Percentiles rank a stretch among this genome's conserved stretches.
phyloP scores from a whole-genome alignment of 2,329 filamentous ascomycete genomes.

The Plenodomus biglobosus region DNA sequence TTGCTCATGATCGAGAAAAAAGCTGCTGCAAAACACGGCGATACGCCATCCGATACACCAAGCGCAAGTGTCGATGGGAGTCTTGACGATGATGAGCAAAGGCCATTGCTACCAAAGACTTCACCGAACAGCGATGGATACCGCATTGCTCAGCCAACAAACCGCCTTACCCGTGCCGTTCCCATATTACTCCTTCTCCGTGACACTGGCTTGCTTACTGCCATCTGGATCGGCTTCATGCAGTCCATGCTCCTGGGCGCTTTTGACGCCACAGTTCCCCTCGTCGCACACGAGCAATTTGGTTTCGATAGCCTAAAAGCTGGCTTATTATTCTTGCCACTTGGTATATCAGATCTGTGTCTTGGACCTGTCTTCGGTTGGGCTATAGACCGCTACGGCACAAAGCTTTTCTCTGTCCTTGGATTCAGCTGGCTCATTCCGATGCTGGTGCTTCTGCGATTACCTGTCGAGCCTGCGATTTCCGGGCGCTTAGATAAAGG shows the following conservation, averaged over 20 bases:
- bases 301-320: slow-evolving; percentile 48
- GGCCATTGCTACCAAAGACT: slow-evolving; percentile 21
- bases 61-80: slow-evolving; percentile 6
- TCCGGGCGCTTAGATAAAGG: slow-evolving; percentile 14
- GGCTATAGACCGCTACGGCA: slow-evolving; percentile 51
- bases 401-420: slow-evolving; percentile 47
- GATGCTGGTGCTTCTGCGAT: slow-evolving; percentile 47
- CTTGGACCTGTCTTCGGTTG: slow-evolving; percentile 53
- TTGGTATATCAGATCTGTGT: slow-evolving; percentile 49
- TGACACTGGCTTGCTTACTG: slow-evolving; percentile 35
- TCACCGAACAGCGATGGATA: slow-evolving; percentile 39
- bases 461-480: slow-evolving; percentile 34
- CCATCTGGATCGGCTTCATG: slow-evolving; percentile 37
- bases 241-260: slow-evolving; percentile 45
- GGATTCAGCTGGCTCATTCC: slow-evolving; percentile 50
- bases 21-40: slow-evolving; percentile 51
- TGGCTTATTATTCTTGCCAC: slow-evolving; percentile 52
- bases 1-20: slow-evolving; percentile 65
- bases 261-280: slow-evolving; percentile 54
- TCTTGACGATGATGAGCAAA: slow-evolving; percentile 26
- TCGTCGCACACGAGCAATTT: slow-evolving; percentile 48
- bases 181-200: slow-evolving; percentile 52
- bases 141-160: slow-evolving; percentile 48
- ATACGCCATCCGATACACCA: slow-evolving; percentile 9
- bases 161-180: slow-evolving; percentile 44